Evolutionary conservation across 345 rosid genomes (phyloP).

Genomic region (Kernera saxatilis): DNA sequence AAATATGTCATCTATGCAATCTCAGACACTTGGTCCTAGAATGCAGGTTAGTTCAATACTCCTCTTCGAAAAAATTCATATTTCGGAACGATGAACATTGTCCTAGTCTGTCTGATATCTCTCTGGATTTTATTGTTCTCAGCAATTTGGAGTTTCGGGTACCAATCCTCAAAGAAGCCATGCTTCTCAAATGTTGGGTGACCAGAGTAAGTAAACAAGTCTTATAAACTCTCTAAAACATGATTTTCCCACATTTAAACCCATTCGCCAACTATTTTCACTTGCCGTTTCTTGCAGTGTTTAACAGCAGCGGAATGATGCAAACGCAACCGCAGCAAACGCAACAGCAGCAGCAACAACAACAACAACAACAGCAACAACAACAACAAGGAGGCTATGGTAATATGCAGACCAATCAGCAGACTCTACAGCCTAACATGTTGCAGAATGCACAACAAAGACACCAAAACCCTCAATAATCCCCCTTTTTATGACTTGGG

Average conservation of each 20-base stretch:
- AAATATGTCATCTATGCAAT: constrained; percentile 73
- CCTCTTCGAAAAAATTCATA: neutral
- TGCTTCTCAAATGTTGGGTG: constrained; percentile 64
- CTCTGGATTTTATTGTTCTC: neutral
- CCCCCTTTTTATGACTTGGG: neutral
- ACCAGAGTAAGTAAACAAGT: constrained; percentile 54
- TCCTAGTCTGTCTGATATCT: neutral
- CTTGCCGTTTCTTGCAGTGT: constrained; percentile 51
- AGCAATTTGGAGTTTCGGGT: constrained; percentile 77
- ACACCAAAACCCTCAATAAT: constrained; percentile 70
- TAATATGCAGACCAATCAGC: constrained; percentile 61
- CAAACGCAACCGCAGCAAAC: constrained; percentile 61
- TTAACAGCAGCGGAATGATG: constrained; percentile 69
- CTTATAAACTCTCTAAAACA: neutral
- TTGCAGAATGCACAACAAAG: constrained; percentile 70
- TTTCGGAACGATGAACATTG: neutral
- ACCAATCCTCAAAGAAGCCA: constrained; percentile 66
- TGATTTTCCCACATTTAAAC: neutral
- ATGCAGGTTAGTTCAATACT: constrained; percentile 56
- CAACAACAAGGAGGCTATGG: constrained; percentile 58
- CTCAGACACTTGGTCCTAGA: constrained; percentile 60
- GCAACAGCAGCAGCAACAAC: constrained; percentile 40
- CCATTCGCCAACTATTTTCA: neutral
- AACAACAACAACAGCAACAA: constrained; percentile 48
- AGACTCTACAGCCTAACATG: constrained; percentile 69